Conservation (phyloP, 1,139 yeast genomes). For the Candida dubliniensis region DNA sequence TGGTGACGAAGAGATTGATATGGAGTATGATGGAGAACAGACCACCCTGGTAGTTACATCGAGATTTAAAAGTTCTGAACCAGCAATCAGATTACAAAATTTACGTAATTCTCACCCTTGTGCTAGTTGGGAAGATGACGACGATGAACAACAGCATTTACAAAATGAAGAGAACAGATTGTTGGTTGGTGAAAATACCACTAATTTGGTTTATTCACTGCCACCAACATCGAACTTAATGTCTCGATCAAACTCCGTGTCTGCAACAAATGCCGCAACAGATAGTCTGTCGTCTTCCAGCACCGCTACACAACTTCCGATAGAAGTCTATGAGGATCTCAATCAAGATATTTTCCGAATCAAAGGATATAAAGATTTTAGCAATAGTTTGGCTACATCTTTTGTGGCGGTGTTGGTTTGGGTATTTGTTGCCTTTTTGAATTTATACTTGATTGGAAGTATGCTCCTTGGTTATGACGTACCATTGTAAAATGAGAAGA, state of each 20-base stretch:
- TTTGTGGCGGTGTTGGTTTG: constrained; percentile 48
- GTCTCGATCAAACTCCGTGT: constrained; percentile 5
- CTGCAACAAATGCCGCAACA: background rate
- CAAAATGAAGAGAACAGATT: constrained; percentile 18
- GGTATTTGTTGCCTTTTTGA: constrained; percentile 53
- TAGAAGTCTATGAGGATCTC: constrained; percentile 9
- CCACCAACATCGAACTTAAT: constrained; percentile 3
- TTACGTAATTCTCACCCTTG: constrained; percentile 47
- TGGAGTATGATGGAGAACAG: constrained; percentile 20
- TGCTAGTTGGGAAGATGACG: constrained; percentile 46
- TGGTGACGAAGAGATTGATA: constrained; percentile 28
- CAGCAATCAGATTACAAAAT: constrained; percentile 46
- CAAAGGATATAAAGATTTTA: constrained; percentile 50
- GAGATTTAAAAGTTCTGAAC: constrained; percentile 36
- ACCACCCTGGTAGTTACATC: constrained; percentile 4
- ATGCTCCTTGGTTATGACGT: constrained; percentile 46
- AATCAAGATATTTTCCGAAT: constrained; percentile 17
- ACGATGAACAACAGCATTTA: constrained; percentile 18
- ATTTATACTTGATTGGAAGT: constrained; percentile 51
- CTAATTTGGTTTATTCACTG: constrained; percentile 9
- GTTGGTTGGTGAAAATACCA: constrained; percentile 10
- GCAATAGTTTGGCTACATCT: constrained; percentile 50
- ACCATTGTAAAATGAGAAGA: constrained; percentile 23
- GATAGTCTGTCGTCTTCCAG: constrained; percentile 6
- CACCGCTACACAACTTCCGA: constrained; percentile 1